phyloP scores from a whole-genome alignment of 805 yeast species.

The Peterozyma toletana region DNA sequence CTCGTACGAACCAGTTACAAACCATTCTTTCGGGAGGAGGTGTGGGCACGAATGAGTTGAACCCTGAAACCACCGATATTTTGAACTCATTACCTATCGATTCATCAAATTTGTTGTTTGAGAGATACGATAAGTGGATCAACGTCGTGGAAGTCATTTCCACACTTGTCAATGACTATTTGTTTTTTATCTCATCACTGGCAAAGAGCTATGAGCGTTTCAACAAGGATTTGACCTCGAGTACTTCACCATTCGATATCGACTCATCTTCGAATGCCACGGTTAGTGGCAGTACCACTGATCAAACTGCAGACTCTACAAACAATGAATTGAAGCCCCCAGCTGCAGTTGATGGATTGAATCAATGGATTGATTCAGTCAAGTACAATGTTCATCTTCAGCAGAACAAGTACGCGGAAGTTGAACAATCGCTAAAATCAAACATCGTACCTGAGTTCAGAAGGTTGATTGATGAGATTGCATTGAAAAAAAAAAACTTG shows the following conservation, averaged over 20 bases:
- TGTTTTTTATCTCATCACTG: slow-evolving; percentile 13
- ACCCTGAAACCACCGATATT: slow-evolving; percentile 6
- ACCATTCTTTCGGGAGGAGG: background rate
- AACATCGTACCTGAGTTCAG: slow-evolving; percentile 37
- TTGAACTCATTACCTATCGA: slow-evolving; percentile 7
- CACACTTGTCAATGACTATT: slow-evolving; percentile 18
- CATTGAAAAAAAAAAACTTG: slow-evolving; percentile 34
- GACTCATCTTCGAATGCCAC: slow-evolving; percentile 14
- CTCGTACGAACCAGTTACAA: no score
- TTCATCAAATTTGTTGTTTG: slow-evolving; percentile 7
- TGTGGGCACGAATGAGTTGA: slow-evolving; percentile 6
- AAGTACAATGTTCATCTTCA: slow-evolving; percentile 21
- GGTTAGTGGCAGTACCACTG: background rate
- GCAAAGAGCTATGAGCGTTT: slow-evolving; percentile 19
- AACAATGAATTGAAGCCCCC: background rate
- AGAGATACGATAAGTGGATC: slow-evolving; percentile 20
- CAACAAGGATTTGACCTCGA: slow-evolving; percentile 12
- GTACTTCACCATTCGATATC: slow-evolving; percentile 21
- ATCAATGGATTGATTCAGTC: slow-evolving; percentile 19
- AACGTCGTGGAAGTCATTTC: slow-evolving; percentile 17
- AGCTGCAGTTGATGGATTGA: slow-evolving; percentile 12
- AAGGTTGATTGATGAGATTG: slow-evolving; percentile 29
- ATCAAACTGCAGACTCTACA: background rate
- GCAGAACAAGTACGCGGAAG: slow-evolving; percentile 25
- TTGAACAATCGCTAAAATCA: slow-evolving; percentile 28